Evolutionary conservation across 257 asterid genomes (phyloP), one percentile per base, ranked within the genome.

Genomic region (Paulownia fortunei): DNA sequence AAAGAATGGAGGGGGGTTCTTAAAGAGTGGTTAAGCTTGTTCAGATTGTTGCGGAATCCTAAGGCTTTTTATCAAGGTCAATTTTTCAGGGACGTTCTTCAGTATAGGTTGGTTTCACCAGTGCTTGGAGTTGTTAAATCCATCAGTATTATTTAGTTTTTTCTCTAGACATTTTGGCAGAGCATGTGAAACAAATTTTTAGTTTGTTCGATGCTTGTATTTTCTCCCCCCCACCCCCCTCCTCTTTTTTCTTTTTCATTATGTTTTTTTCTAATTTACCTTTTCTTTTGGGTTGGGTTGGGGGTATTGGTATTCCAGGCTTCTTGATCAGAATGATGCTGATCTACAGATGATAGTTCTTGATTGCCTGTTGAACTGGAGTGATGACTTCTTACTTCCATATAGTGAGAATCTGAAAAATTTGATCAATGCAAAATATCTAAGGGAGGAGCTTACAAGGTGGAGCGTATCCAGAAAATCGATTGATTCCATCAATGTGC

Each of bases 361-460:
- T 80, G 98, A 93, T 68, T 91, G 99, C 88, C 86, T 95, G 87
- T 74, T 90, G 83, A 89, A 90, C 85, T 93, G 98, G 98, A 93
- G 82, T 77, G 99, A 93, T 49, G 97, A 87, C 37, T 93, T 83
- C 74, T 78, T 95, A 83, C 79, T 90, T 70, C 97, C 97, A 7
- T 93, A 95, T 52, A 71, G 79, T 21, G 94, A 82, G 79, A 88
- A 91, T 85, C 89, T 95, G 81, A 91, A 86, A 78, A 90, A 90
- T 83, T 84, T 95, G 84, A 88, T 93, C 27, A 80, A 71, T 86
- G 76, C 91, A 5, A 90, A 90, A 73, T 77, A 68, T 81, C 79
- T 95, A 74, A 84, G 94, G 81, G 98, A 95, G 77, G 97, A 91
- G 87, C 93, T 95, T 74, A 87, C 99, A 8, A 85, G 87, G 66